Conservation (phyloP, 768 basidiomycete species). For the Epithele typhae region DNA sequence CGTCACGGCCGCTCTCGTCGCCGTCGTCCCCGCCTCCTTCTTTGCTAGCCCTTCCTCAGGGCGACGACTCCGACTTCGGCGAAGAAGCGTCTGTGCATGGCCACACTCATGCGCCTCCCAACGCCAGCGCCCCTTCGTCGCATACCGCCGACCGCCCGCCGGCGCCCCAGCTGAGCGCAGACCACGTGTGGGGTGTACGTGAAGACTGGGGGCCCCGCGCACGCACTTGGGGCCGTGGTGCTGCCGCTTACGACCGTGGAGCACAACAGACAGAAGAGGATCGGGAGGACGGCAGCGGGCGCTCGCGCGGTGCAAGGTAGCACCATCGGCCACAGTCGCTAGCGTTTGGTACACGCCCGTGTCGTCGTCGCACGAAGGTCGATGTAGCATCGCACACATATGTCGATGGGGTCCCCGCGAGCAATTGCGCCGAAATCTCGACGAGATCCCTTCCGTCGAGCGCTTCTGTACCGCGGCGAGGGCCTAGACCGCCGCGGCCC, state of each 20-base stretch:
- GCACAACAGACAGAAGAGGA: too few relatives aligned
- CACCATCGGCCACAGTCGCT: too few relatives aligned
- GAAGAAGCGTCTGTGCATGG: slow-evolving; percentile 15
- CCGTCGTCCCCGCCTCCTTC: neutral
- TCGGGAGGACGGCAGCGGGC: too few relatives aligned
- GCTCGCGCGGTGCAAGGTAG: too few relatives aligned
- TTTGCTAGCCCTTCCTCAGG: neutral
- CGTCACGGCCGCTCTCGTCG: neutral
- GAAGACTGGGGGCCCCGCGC: slow-evolving; percentile 32
- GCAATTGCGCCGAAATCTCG: too few relatives aligned
- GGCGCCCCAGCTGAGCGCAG: slow-evolving; percentile 31
- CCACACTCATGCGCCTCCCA: neutral
- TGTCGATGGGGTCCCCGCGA: too few relatives aligned
- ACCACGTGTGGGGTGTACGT: slow-evolving; percentile 37
- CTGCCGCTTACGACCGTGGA: neutral
- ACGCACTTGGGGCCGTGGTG: slow-evolving; percentile 16
- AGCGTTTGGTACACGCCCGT: too few relatives aligned
- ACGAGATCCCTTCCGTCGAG: too few relatives aligned
- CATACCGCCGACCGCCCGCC: slow-evolving; percentile 19
- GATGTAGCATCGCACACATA: too few relatives aligned
- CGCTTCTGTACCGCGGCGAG: too few relatives aligned
- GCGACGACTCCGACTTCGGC: slow-evolving; percentile 18
- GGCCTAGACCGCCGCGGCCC: too few relatives aligned
- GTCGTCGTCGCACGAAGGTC: too few relatives aligned
- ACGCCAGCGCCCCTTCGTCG: neutral